These are phyloP conservation scores for Fusarium dlaminii DNA, from an alignment of 2,329 filamentous ascomycete genomes.

Conservation along the genomic window DNA sequence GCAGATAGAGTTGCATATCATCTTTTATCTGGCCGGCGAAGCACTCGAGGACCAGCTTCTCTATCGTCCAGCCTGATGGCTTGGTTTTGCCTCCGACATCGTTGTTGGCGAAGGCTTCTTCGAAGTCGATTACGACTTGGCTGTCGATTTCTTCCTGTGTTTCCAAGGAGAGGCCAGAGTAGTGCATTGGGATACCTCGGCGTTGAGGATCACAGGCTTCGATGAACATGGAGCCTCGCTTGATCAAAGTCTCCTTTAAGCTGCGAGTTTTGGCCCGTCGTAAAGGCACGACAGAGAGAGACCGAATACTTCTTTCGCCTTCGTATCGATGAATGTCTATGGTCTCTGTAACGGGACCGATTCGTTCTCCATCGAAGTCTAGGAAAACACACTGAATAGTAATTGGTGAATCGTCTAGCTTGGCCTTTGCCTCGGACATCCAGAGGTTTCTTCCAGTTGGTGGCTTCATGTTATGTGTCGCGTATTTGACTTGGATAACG, in stretches of 20 bases:
- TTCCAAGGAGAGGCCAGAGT: not conserved
- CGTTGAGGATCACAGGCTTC: not conserved
- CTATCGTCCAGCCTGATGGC: not conserved
- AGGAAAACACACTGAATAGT: not conserved
- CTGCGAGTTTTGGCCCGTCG: fast-evolving
- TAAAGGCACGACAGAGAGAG: not conserved
- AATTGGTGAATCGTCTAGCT: not conserved
- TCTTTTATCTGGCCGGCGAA: not conserved
- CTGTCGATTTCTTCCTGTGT: not conserved
- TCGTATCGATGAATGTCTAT: not conserved
- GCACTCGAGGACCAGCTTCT: not conserved
- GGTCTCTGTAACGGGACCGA: not conserved
- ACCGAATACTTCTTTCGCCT: not conserved
- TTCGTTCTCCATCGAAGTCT: not conserved
- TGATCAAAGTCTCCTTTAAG: not conserved
- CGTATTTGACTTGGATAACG: not conserved
- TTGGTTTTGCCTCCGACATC: not conserved
- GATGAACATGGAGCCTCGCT: not conserved
- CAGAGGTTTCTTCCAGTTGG: not conserved
- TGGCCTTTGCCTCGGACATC: not conserved
- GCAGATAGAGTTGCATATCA: fast-evolving
- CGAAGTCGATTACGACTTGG: not conserved
- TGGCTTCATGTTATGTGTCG: not conserved
- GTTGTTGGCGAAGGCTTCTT: not conserved
- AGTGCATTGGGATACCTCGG: not conserved